Evolutionary conservation across 495 filamentous ascomycete species (phyloP).

Genomic region (Neurospora hispaniola): DNA sequence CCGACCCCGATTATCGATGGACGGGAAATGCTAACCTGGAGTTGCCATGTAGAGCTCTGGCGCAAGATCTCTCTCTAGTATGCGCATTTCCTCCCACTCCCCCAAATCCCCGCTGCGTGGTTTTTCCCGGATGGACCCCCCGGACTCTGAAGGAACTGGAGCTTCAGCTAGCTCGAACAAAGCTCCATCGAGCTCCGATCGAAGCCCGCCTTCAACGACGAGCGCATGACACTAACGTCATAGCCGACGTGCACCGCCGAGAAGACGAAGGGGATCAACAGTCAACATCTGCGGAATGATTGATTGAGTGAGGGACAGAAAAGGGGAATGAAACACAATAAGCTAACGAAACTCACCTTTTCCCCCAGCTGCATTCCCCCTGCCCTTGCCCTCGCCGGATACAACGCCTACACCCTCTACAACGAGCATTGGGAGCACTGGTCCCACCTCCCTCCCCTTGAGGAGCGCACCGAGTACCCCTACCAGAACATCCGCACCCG

Average conservation of each 20-base stretch:
- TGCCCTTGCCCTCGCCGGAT: constrained; percentile 51
- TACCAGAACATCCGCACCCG: constrained; percentile 89
- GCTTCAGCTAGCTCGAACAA: not conserved
- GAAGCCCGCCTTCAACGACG: not conserved
- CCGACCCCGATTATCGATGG: not conserved
- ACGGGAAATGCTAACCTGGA: constrained; percentile 6
- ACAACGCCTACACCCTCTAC: constrained; percentile 86
- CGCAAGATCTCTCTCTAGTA: constrained; percentile 91
- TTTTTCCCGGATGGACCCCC: constrained; percentile 16
- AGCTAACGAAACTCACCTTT: constrained; percentile 9
- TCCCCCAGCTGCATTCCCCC: constrained; percentile 54
- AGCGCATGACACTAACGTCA: not conserved
- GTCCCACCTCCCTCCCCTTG: constrained; percentile 71
- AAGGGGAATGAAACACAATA: constrained; percentile 3
- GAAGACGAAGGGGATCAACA: not conserved
- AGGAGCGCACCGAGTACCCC: constrained; percentile 81
- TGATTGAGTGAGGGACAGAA: not conserved
- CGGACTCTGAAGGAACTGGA: not conserved
- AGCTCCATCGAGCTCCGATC: not conserved
- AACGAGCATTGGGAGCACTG: constrained; percentile 94
- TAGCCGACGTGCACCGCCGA: not conserved
- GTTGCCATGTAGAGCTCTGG: constrained; percentile 62
- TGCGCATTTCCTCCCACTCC: constrained; percentile 15
- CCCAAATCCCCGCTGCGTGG: constrained; percentile 8
- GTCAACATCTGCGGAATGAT: not conserved